A percentile compares a stretch with the other conserved stretches of the same genome.
Conservation (phyloP, 106 monocot genomes). For the Xerophyta viscosa region DNA sequence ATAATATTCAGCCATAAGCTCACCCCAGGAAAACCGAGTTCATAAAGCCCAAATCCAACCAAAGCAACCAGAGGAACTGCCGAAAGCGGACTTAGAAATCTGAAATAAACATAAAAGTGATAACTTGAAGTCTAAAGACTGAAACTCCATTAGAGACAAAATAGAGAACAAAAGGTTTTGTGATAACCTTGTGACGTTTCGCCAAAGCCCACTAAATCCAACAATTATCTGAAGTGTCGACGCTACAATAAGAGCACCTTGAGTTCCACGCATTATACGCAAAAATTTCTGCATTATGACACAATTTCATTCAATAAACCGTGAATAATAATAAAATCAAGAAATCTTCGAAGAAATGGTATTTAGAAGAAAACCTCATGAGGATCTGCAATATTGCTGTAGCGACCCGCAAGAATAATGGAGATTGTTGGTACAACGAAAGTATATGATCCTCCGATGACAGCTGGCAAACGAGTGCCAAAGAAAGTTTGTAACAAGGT, state of each 20-base stretch:
- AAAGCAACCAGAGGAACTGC: constrained; percentile 81
- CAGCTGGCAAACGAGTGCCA: constrained; percentile 86
- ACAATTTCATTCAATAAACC: background rate
- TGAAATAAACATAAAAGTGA: constrained; percentile 11
- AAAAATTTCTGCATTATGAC: constrained; percentile 58
- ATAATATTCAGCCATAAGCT: constrained; percentile 2
- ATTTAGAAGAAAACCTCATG: constrained; percentile 36
- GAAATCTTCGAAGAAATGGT: background rate
- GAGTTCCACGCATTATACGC: constrained; percentile 91
- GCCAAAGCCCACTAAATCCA: constrained; percentile 97
- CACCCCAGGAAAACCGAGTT: constrained; percentile 93
- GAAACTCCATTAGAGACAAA: background rate
- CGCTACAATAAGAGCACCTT: constrained; percentile 93
- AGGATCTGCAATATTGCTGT: constrained; percentile 67
- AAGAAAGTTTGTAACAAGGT: constrained; percentile 83
- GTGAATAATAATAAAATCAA: background rate
- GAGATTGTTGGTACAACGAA: constrained; percentile 94
- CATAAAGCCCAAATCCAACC: constrained; percentile 88
- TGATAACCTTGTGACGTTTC: constrained; percentile 80
- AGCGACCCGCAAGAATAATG: constrained; percentile 90
- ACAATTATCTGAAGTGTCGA: constrained; percentile 87
- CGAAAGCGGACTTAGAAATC: constrained; percentile 83
- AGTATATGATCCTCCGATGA: constrained; percentile 92
- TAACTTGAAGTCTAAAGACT: background rate
- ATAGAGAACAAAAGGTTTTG: background rate